Base-by-base conservation (phyloP, 2,329 filamentous ascomycete genomes). In the Fusarium chlamydosporum region DNA sequence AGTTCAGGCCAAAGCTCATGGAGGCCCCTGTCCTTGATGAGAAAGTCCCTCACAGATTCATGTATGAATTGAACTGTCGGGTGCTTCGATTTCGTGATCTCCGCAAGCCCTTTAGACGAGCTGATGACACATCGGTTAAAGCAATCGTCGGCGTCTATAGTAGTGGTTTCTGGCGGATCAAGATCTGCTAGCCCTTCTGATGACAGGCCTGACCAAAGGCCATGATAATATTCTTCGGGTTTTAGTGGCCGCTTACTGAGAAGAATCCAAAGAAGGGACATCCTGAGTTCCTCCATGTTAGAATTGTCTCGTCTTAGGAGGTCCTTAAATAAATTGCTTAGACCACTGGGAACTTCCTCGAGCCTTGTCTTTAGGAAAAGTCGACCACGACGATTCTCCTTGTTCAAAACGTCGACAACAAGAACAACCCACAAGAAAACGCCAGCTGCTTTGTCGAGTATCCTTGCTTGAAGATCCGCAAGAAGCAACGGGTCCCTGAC, bases 181-280 rank as follows among this genome's bases (percentile, higher is more conserved):
- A 9, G 0, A 0, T 68, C 65, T 1, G 23, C 59, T 0, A 45
- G 1, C 0, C 29, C 41, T 7, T 53, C 9, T 18, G 4, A 13
- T 0, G 3, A 54, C 0, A 10, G 4, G 3, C 8, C 62, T 33
- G n/a, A 67, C 47, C 16, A 68, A 0, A 75, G 41, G 0, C 74
- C 76, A 7, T 70, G 71, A 63, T 84, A 86, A 0, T 86, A 77
- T 63, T 88, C 80, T 1, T 79, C 66, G 0, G 76, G 81, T 0
- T 43, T 76, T 0, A 89, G 57, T 0, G 86, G 83, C 0, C 75
- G 65, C 9, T 72, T 76, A 0, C 87, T 79, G 26, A 81, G 88
- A 0, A 89, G 76, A 0, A 90, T 77, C 83, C 83, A 89, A 20
- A 61, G 80, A 1, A 89, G 61, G 31, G 82, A 87, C 0, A 85